Percentiles rank a stretch among this genome's conserved stretches.
Conservation (phyloP, 768 basidiomycete species). For the Rhizopogon vesiculosus region DNA sequence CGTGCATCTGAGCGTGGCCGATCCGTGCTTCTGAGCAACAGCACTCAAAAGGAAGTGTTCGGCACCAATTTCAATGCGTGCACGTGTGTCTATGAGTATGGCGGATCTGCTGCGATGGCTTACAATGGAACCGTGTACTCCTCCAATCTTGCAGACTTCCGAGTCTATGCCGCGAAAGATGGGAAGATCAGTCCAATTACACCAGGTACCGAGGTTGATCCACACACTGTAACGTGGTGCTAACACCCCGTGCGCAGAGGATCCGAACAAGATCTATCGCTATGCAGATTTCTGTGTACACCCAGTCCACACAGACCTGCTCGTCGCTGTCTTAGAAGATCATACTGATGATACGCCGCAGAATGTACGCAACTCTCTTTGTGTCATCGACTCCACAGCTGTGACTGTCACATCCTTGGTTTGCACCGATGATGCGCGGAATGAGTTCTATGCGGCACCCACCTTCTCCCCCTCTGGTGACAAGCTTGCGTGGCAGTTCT, state of each 20-base stretch:
- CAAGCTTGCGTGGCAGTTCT: constrained; percentile 55
- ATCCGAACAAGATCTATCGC: constrained; percentile 26
- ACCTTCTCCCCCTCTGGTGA: constrained; percentile 52
- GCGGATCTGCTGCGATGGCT: constrained; percentile 57
- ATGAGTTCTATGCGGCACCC: constrained; percentile 55
- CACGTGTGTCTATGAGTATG: constrained; percentile 65
- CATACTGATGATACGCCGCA: constrained; percentile 45
- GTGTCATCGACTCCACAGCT: constrained; percentile 43
- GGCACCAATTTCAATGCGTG: constrained; percentile 51
- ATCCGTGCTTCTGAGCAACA: constrained; percentile 51
- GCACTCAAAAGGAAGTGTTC: constrained; percentile 43
- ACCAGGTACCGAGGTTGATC: constrained; percentile 40
- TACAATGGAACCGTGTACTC: constrained; percentile 51
- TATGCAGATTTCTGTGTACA: constrained; percentile 50
- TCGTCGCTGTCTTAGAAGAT: constrained; percentile 63
- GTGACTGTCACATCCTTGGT: constrained; percentile 36
- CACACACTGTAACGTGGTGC: not conserved
- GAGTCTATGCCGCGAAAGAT: constrained; percentile 42
- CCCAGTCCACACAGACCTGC: constrained; percentile 42
- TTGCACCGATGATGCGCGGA: constrained; percentile 41
- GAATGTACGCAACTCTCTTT: constrained; percentile 42
- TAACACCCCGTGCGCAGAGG: not conserved
- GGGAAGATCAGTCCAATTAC: constrained; percentile 36
- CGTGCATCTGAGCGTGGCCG: constrained; percentile 56
- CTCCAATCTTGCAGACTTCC: constrained; percentile 48